phyloP scores from a whole-genome alignment of 305 asterid genomes.

The Fraxinus dipetala region DNA sequence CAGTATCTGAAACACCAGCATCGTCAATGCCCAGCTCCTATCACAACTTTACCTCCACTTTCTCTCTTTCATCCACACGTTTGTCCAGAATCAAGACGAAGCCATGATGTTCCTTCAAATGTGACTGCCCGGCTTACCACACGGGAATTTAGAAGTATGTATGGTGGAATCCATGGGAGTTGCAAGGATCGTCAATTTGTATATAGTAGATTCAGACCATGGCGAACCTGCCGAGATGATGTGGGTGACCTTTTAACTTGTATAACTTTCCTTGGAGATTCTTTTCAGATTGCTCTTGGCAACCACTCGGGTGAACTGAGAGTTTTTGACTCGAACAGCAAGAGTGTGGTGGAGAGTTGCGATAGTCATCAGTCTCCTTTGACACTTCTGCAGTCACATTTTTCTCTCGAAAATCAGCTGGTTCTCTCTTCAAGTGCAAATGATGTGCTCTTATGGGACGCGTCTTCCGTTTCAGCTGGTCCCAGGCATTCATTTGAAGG shows the following conservation, averaged over 20 bases:
- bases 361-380: constrained; percentile 79
- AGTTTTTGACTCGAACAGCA: constrained; percentile 81
- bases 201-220: constrained; percentile 92
- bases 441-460: constrained; percentile 92
- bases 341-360: constrained; percentile 63
- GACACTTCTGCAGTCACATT: constrained; percentile 70
- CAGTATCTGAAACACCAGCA: constrained; percentile 98
- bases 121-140: constrained; percentile 83
- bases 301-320: constrained; percentile 87
- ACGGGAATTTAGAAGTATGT: constrained; percentile 75
- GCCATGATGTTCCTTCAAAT: constrained; percentile 93
- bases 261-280: constrained; percentile 76
- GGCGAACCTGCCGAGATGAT: constrained; percentile 96
- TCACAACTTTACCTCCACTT: constrained; percentile 96
- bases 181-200: constrained; percentile 95
- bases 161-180: constrained; percentile 78
- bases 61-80: constrained; percentile 93
- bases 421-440: constrained; percentile 76
- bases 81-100: constrained; percentile 84
- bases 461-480: constrained; percentile 66
- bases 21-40: constrained; percentile 98
- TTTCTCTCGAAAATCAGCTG: constrained; percentile 62
- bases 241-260: constrained; percentile 66
- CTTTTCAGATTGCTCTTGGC: constrained; percentile 80
- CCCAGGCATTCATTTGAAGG: constrained; percentile 86